These are phyloP conservation scores for Xylaria multiplex DNA, from an alignment of 2,329 filamentous ascomycete genomes.

Conservation along the genomic window DNA sequence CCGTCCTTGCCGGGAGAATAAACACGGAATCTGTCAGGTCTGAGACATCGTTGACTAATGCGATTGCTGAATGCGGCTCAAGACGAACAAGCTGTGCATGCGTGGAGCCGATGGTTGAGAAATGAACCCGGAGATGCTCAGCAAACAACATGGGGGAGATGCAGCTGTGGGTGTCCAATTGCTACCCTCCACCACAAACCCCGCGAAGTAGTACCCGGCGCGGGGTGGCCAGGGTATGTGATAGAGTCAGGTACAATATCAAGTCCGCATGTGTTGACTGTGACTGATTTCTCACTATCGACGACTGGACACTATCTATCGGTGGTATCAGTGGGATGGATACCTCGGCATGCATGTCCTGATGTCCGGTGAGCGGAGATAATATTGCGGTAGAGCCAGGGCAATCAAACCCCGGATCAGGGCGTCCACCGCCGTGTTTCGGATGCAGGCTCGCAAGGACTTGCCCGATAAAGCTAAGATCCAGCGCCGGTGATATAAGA, in stretches of 20 bases:
- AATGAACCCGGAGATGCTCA: not conserved
- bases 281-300: not conserved
- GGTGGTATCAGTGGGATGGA: not conserved
- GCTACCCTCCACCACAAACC: constrained; percentile 19
- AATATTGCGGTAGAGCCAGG: constrained; percentile 20
- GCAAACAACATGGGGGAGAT: not conserved
- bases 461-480: constrained; percentile 44
- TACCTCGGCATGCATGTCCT: constrained; percentile 1
- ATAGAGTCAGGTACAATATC: constrained; percentile 10
- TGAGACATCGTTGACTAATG: constrained; percentile 1
- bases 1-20: no score
- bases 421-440: constrained; percentile 17
- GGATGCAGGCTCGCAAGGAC: constrained; percentile 44
- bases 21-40: not conserved
- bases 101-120: constrained; percentile 1
- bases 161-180: constrained; percentile 17
- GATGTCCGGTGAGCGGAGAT: constrained; percentile 29
- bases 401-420: constrained; percentile 12
- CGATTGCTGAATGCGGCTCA: constrained; percentile 39
- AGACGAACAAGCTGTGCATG: constrained; percentile 24
- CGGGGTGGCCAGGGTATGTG: constrained; percentile 3
- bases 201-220: constrained; percentile 19
- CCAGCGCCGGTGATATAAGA: constrained; percentile 23
- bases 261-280: not conserved
- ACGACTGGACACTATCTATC: not conserved